These are phyloP conservation scores for Lactarius evosmus DNA, from an alignment of 768 basidiomycete genomes.

Conservation along the genomic window DNA sequence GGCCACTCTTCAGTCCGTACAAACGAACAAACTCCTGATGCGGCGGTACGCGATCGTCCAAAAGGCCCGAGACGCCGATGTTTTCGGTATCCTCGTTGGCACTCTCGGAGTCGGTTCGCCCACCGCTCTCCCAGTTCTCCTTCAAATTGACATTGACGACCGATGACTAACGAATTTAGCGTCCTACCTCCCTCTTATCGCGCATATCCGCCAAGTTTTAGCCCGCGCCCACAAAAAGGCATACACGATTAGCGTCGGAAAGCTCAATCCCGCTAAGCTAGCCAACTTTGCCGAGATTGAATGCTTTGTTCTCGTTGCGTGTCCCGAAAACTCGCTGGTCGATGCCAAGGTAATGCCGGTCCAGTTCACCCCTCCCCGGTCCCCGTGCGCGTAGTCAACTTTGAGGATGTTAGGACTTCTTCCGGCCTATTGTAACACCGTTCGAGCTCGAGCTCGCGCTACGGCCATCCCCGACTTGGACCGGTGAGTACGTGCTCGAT, in stretches of 20 bases:
- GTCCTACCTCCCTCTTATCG: constrained; percentile 82
- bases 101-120: constrained; percentile 83
- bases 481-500: constrained; percentile 74
- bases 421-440: constrained; percentile 89
- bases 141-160: not conserved
- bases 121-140: not conserved
- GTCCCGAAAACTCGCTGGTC: constrained; percentile 85
- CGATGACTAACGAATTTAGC: constrained; percentile 41
- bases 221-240: constrained; percentile 73
- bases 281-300: constrained; percentile 97
- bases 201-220: constrained; percentile 71
- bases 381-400: not conserved
- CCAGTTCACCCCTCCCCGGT: no score
- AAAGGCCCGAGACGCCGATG: constrained; percentile 85
- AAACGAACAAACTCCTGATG: constrained; percentile 83
- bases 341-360: constrained; percentile 60
- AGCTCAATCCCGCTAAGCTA: constrained; percentile 90
- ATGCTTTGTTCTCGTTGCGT: constrained; percentile 92
- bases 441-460: constrained; percentile 86
- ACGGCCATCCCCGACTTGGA: constrained; percentile 66
- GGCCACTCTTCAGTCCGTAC: constrained; percentile 55
- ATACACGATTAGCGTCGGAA: constrained; percentile 94
- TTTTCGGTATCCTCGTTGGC: constrained; percentile 93
- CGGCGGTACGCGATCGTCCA: constrained; percentile 85
- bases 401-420: constrained; percentile 64